Evolutionary conservation across 2,329 filamentous ascomycete species (phyloP), one percentile per base, ranked within the genome.

Genomic region (Exophiala dermatitidis): DNA sequence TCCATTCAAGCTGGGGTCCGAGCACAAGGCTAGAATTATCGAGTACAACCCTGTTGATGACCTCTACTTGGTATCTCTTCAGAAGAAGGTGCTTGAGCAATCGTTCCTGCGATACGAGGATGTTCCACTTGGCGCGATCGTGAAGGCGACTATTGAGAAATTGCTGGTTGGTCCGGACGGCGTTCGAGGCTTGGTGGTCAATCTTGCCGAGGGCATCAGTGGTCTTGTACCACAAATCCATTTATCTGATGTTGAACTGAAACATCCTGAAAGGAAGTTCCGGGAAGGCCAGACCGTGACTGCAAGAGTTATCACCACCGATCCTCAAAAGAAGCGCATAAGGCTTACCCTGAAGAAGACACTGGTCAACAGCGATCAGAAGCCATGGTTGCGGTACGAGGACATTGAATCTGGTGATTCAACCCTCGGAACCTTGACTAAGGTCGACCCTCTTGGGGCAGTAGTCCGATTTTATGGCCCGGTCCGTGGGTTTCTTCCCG

Each of bases 201-300:
- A 86, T 63, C 72, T 98, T 48, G 85, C 89, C 5, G 88, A 96
- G 40, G 88, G 88, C 43, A 89, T 98, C 60, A 85, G 82, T 47
- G 93, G 90, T n/a, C 79, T 95, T 53, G 90, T 97, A 2, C 81
- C 90, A 2, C 87, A 91, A 65, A 83, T 85, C 66, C 94, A 98
- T 67, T 77, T 98, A 63, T 85, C 93, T 43, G 94, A 98, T 67
- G 80, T 93, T 9, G 83, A 83, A 56, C 76, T 98, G 28, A 87
- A 93, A 66, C 87, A 96, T 64, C 93, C 93, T 0, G 93, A 98
- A 70, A 94, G 91, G 75, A 97, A 96, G 67, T 98, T 96, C 71
- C 82, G 86, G 56, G 88, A 91, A 67, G 90, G 90, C 1, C 81
- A 88, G 69, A 81, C 85, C 48, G 84, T 98, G 58, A 95, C 88